These are phyloP conservation scores for Pterulicium gracile DNA, from an alignment of 1,284 basidiomycete species.

Conservation along the genomic window DNA sequence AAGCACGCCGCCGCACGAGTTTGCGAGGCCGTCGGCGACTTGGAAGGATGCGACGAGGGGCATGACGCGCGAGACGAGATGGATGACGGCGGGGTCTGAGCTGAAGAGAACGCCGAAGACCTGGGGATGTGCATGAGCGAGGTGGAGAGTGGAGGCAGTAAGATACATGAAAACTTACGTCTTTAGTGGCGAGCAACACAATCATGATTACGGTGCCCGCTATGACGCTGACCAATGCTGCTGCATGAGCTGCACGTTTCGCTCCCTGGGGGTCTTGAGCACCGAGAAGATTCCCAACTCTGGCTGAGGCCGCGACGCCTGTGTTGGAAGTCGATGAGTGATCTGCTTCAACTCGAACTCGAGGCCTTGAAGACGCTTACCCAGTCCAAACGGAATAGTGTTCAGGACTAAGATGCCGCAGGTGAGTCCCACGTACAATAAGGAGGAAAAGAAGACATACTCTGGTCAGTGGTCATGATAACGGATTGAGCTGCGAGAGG, in stretches of 20 bases:
- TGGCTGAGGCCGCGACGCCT: constrained; percentile 55
- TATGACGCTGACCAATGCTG: constrained; percentile 52
- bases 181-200: constrained; percentile 42
- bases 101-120: constrained; percentile 62
- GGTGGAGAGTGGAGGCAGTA: constrained; percentile 3
- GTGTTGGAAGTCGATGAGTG: neutral
- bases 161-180: too few species aligned
- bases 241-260: constrained; percentile 48
- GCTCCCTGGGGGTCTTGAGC: constrained; percentile 41
- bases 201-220: constrained; percentile 50
- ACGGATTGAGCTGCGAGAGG: constrained; percentile 66
- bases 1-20: constrained; percentile 60
- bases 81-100: constrained; percentile 48
- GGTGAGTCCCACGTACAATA: constrained; percentile 3
- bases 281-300: constrained; percentile 67
- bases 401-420: constrained; percentile 36
- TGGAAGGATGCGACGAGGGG: constrained; percentile 76
- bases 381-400: constrained; percentile 59
- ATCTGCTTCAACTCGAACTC: neutral
- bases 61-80: constrained; percentile 60
- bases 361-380: constrained; percentile 12
- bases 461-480: constrained; percentile 78
- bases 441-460: constrained; percentile 23
- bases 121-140: constrained; percentile 20
- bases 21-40: constrained; percentile 64